A percentile compares a stretch with the other conserved stretches of the same genome.
These are phyloP conservation scores for Naganishia vishniacii DNA, from an alignment of 768 basidiomycete species.

Conservation along the genomic window DNA sequence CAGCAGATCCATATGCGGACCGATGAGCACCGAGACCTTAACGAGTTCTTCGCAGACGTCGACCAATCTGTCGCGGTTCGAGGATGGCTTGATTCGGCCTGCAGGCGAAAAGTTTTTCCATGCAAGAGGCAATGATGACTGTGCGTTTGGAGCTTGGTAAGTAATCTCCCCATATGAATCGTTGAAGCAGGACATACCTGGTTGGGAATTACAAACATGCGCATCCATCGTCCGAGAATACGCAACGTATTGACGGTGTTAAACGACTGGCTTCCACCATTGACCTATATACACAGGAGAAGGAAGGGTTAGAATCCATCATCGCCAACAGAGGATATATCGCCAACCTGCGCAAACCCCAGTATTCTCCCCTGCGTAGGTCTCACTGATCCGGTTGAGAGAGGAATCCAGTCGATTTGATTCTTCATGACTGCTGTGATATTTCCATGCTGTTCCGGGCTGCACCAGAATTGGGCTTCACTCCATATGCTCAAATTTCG, in stretches of 20 bases:
- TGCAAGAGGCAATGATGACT: slow-evolving; percentile 45
- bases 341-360: slow-evolving; percentile 46
- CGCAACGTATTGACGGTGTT: slow-evolving; percentile 48
- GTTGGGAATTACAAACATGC: slow-evolving; percentile 44
- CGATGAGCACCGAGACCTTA: slow-evolving; percentile 39
- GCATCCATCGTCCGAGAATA: slow-evolving; percentile 47
- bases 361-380: slow-evolving; percentile 48
- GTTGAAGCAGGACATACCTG: slow-evolving; percentile 24
- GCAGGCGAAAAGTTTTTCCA: slow-evolving; percentile 43
- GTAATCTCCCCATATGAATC: neutral
- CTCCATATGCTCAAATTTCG: slow-evolving; percentile 35
- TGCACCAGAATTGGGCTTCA: slow-evolving; percentile 38
- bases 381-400: slow-evolving; percentile 43
- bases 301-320: too few relatives aligned
- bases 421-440: slow-evolving; percentile 49
- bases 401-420: slow-evolving; percentile 50
- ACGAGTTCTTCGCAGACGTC: slow-evolving; percentile 50
- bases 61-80: slow-evolving; percentile 47
- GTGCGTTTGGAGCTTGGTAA: slow-evolving; percentile 14
- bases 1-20: slow-evolving; percentile 37
- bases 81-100: slow-evolving; percentile 43
- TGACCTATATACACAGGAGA: slow-evolving; percentile 28
- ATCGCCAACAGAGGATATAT: slow-evolving; percentile 32
- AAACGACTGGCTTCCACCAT: slow-evolving; percentile 43
- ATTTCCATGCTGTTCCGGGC: slow-evolving; percentile 46